Evolutionary conservation across 306 rosid species (phyloP).

Genomic region (Begonia peltatifolia): DNA sequence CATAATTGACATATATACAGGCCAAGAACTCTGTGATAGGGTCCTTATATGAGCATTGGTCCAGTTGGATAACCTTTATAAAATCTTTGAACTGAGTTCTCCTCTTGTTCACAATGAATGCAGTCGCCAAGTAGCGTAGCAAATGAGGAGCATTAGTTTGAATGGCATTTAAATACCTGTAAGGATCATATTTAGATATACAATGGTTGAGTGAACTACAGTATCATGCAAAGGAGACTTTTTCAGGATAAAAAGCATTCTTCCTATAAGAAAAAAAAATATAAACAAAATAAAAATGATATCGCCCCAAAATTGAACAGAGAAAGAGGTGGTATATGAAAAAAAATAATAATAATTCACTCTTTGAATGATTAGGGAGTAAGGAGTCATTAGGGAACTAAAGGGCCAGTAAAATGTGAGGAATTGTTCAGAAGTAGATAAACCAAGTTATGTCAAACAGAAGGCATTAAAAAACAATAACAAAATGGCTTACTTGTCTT

Average conservation of each 20-base stretch:
- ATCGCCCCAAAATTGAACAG: too few species aligned
- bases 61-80: constrained; percentile 87
- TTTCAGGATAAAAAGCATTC: constrained; percentile 11
- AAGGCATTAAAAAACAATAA: neutral
- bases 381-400: too few species aligned
- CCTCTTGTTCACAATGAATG: constrained; percentile 90
- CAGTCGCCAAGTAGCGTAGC: constrained; percentile 84
- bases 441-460: too few species aligned
- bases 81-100: constrained; percentile 94
- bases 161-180: constrained; percentile 86
- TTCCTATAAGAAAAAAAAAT: neutral
- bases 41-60: constrained; percentile 71
- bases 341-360: too few species aligned
- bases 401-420: neutral
- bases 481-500: constrained; percentile 58
- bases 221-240: neutral
- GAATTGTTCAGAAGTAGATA: too few species aligned
- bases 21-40: constrained; percentile 91
- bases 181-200: neutral
- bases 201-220: neutral
- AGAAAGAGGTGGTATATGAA: too few species aligned
- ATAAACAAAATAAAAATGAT: too few species aligned
- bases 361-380: too few species aligned
- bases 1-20: constrained; percentile 79
- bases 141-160: constrained; percentile 98